Evolutionary conservation across 2,329 filamentous ascomycete genomes (phyloP).

Genomic region (Zelopaecilomyces penicillatus): DNA sequence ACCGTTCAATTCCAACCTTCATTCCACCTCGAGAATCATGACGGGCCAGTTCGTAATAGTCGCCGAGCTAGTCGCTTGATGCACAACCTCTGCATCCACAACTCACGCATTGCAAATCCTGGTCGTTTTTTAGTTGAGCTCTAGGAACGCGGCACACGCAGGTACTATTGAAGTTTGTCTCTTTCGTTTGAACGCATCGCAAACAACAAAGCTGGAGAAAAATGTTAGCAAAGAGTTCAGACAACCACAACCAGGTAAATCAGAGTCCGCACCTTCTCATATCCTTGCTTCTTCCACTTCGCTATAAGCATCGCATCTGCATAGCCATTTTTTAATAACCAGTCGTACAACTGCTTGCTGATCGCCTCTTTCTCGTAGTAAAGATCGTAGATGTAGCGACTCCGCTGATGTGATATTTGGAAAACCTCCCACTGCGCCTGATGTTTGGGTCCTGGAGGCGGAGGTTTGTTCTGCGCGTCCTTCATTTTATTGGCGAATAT

Average conservation of each 20-base stretch:
- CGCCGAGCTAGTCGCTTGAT: constrained; percentile 59
- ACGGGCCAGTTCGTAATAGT: too few species aligned
- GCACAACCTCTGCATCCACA: constrained; percentile 90
- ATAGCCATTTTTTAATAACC: constrained; percentile 92
- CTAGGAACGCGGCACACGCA: constrained; percentile 94
- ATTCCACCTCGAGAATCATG: too few species aligned
- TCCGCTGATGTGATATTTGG: constrained; percentile 89
- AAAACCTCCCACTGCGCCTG: constrained; percentile 97
- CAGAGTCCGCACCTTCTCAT: constrained; percentile 67
- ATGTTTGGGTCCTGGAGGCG: constrained; percentile 69
- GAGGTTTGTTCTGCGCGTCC: constrained; percentile 86
- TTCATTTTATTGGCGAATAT: constrained; percentile 90
- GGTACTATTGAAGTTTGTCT: constrained; percentile 97
- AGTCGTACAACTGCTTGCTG: constrained; percentile 85
- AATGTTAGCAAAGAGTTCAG: constrained; percentile 16
- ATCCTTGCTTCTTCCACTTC: constrained; percentile 99
- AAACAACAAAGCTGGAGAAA: constrained; percentile 72
- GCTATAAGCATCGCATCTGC: constrained; percentile 93
- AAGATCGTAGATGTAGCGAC: constrained; percentile 89
- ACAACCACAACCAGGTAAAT: not conserved
- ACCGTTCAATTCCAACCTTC: too few species aligned
- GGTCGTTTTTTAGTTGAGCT: constrained; percentile 80
- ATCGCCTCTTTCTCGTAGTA: constrained; percentile 99
- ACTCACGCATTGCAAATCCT: constrained; percentile 86
- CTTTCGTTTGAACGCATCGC: constrained; percentile 96